These are phyloP conservation scores for Cinnamomum chago DNA, from an alignment of 164 flowering plant genomes.

Conservation along the genomic window DNA sequence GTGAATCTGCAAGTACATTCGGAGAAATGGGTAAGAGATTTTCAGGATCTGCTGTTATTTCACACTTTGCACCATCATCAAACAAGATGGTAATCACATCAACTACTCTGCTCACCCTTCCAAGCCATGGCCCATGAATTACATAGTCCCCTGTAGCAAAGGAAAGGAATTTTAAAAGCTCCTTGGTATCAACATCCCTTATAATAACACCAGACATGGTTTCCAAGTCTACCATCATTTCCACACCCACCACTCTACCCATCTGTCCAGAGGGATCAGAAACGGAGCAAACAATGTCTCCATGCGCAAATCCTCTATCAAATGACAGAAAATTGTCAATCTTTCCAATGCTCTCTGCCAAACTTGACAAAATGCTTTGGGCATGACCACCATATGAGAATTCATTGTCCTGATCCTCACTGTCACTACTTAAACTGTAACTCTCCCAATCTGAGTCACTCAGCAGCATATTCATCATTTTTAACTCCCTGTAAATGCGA, in stretches of 20 bases:
- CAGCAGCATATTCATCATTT: constrained; percentile 42
- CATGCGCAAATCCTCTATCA: constrained; percentile 65
- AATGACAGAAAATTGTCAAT: constrained; percentile 87
- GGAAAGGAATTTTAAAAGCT: constrained; percentile 53
- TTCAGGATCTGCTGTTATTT: constrained; percentile 42
- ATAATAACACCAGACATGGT: constrained; percentile 41
- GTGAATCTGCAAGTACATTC: constrained; percentile 62
- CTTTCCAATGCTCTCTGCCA: constrained; percentile 77
- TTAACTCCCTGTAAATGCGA: neutral
- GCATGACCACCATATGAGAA: constrained; percentile 66
- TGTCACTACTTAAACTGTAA: constrained; percentile 62
- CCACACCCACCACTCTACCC: constrained; percentile 65
- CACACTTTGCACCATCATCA: constrained; percentile 82
- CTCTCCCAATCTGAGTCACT: constrained; percentile 70
- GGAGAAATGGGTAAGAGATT: constrained; percentile 50
- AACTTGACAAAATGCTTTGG: constrained; percentile 62
- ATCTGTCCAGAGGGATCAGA: constrained; percentile 71
- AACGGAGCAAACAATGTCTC: constrained; percentile 64
- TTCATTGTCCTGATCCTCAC: constrained; percentile 59
- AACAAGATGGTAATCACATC: constrained; percentile 58
- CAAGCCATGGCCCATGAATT: constrained; percentile 79
- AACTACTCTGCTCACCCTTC: constrained; percentile 60
- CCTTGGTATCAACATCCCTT: constrained; percentile 50
- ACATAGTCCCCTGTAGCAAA: constrained; percentile 72
- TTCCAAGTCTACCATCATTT: constrained; percentile 71